Base-by-base conservation (phyloP, 2,329 filamentous ascomycete species). In the Emergomyces orientalis region DNA sequence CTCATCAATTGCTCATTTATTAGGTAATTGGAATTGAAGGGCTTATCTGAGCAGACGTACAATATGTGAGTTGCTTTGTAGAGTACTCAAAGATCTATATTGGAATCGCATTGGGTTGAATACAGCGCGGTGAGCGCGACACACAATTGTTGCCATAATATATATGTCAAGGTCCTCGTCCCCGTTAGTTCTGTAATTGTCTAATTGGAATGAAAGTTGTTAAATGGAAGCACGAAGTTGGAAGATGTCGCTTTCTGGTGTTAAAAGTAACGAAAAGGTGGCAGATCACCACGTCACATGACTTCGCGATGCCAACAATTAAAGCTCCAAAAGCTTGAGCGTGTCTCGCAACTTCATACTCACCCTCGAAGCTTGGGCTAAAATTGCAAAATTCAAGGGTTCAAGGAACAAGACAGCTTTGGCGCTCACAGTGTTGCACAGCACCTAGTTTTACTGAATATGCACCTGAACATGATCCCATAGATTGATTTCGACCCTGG, bases 51-150 rank as follows among this genome's bases (percentile, higher is more conserved):
- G 65, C 75, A 62, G 25, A 65, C 75, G 62, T 71, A 77, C 76
- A 62, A 78, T 76, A 67, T 78, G 67, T 59, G 75, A 71, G 63
- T 74, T 71, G 13, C 69, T 69, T 54, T 76, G 71, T 6, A 78
- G 65, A 5, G 76, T 78, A 27, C 75, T 74, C 56, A 77, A 63
- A 59, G 59, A 65, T 27, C 75, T 71, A 39, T 69, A 60, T 41
- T 71, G 71, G 11, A 64, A 64, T 68, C 70, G 71, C 61, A 59
- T 65, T 6, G 69, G 59, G 14, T 65, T 25, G 9, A 57, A 57
- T 6, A 66, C 63, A 13, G 67, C 63, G 52, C 70, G 70, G 14
- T 69, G 69, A 32, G 62, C 51, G 49, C 69, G 41, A 8, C 56
- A 22, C n/a, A 67, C 67, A 22, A 68, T 37, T 11, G 68, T 54